Percentiles rank a stretch among this genome's conserved stretches.
These are phyloP conservation scores for Leccinum subtestaceum DNA, from an alignment of 768 basidiomycete genomes.

Conservation along the genomic window DNA sequence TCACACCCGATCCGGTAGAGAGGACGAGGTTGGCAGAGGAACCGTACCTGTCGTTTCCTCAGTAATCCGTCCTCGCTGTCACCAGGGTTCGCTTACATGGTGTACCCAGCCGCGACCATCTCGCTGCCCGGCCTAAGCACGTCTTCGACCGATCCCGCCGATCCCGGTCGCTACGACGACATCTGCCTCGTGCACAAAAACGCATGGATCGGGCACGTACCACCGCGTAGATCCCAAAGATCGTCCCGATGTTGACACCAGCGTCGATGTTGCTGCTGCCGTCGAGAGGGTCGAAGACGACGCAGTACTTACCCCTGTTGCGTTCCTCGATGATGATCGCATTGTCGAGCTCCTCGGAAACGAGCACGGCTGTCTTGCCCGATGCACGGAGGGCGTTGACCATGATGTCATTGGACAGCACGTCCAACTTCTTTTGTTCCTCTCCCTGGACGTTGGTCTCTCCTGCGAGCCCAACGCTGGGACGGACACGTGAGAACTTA, in stretches of 20 bases:
- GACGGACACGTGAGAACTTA: conserved; percentile 31
- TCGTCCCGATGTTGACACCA: conserved; percentile 96
- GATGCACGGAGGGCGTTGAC: conserved; percentile 93
- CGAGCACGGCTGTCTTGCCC: conserved; percentile 95
- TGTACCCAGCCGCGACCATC: conserved; percentile 98
- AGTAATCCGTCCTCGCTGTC: conserved; percentile 4
- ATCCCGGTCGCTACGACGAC: conserved; percentile 59
- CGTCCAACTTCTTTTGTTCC: conserved; percentile 98
- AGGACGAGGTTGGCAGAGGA: conserved; percentile 96
- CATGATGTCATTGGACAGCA: conserved; percentile 99
- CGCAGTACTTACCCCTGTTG: conserved; percentile 87
- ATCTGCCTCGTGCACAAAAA: neutral
- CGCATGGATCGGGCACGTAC: conserved; percentile 46
- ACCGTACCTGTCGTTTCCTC: conserved; percentile 59
- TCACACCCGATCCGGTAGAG: conserved; percentile 92
- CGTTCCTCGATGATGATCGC: conserved; percentile 85
- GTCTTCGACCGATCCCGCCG: conserved; percentile 77
- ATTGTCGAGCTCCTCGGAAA: conserved; percentile 93
- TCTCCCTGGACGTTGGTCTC: conserved; percentile 97
- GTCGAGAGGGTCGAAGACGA: conserved; percentile 97
- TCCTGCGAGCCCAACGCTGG: conserved; percentile 94
- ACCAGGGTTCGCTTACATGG: conserved; percentile 61
- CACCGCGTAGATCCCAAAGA: conserved; percentile 94
- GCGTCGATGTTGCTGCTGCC: conserved; percentile 97
- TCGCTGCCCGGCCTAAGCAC: conserved; percentile 91